Percentiles rank a stretch among this genome's conserved stretches.
Evolutionary conservation across 352 stramenopile species (phyloP).

Genomic region (Phytophthora podocarpi): DNA sequence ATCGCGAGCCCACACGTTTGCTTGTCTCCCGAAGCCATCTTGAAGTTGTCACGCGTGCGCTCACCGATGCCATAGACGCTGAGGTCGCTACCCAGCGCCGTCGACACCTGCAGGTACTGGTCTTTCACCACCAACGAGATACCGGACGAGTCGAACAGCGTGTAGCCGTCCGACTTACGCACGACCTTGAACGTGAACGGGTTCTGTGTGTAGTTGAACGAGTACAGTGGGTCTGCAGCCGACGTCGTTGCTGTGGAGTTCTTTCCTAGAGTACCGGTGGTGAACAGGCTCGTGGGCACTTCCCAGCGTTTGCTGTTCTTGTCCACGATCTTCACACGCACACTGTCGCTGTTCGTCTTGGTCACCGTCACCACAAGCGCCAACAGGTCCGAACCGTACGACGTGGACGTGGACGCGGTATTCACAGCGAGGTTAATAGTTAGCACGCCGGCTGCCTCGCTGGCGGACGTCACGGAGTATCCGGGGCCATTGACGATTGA

Average conservation of each 20-base stretch:
- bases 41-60: conserved; percentile 42
- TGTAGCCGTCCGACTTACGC: conserved; percentile 43
- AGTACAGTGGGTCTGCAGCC: conserved; percentile 19
- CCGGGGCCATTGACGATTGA: conserved; percentile 41
- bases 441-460: conserved; percentile 30
- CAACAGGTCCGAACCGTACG: conserved; percentile 40
- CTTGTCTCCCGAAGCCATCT: conserved; percentile 48
- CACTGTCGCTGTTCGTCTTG: conserved; percentile 41
- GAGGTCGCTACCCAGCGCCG: conserved; percentile 25
- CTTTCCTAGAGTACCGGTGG: conserved; percentile 34
- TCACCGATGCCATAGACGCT: conserved; percentile 50
- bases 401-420: conserved; percentile 11
- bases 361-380: conserved; percentile 45
- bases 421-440: conserved; percentile 44
- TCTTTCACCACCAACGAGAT: conserved; percentile 48
- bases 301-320: conserved; percentile 60
- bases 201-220: conserved; percentile 46
- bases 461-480: conserved; percentile 43
- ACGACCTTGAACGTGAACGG: conserved; percentile 48
- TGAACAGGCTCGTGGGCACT: conserved; percentile 43
- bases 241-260: conserved; percentile 3
- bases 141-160: conserved; percentile 47
- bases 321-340: conserved; percentile 60
- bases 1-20: conserved; percentile 58
- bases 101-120: conserved; percentile 48